Conservation (phyloP, 139 green algal genomes). For the Asterochloris sp. region DNA sequence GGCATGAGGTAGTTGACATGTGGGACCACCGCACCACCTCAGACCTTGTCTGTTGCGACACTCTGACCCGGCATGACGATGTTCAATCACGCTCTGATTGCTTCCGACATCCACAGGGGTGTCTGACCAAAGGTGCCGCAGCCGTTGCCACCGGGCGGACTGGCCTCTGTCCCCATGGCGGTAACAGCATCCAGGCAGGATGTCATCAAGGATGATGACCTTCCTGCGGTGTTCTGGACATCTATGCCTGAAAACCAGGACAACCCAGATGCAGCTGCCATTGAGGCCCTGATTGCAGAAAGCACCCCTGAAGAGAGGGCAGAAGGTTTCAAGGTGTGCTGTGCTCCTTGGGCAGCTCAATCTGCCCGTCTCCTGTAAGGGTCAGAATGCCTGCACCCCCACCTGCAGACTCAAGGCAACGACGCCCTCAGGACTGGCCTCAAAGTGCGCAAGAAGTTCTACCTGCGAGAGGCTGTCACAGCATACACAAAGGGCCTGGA, state of each 20-base stretch:
- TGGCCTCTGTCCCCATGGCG: too few relatives aligned
- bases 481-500: slow-evolving; percentile 70
- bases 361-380: background rate
- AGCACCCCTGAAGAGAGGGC: slow-evolving; percentile 65
- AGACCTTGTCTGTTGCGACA: too few relatives aligned
- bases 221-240: slow-evolving; percentile 71
- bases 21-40: too few relatives aligned
- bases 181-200: background rate
- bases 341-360: background rate
- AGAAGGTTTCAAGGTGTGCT: slow-evolving; percentile 64
- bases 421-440: slow-evolving; percentile 62
- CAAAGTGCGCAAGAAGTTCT: slow-evolving; percentile 68
- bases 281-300: slow-evolving; percentile 71
- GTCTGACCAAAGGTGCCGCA: too few relatives aligned
- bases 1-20: too few relatives aligned
- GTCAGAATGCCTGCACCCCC: too few relatives aligned
- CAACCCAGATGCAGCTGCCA: slow-evolving; percentile 56
- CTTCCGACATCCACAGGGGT: too few relatives aligned
- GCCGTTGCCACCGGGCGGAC: too few relatives aligned
- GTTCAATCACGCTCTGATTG: too few relatives aligned
- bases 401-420: slow-evolving; percentile 66
- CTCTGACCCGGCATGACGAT: too few relatives aligned
- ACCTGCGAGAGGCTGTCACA: slow-evolving; percentile 67
- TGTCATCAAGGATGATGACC: slow-evolving; percentile 13
- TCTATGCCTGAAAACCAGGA: slow-evolving; percentile 56